Evolutionary conservation across 495 filamentous ascomycete genomes (phyloP).

Genomic region (Thermothielavioides terrestris): DNA sequence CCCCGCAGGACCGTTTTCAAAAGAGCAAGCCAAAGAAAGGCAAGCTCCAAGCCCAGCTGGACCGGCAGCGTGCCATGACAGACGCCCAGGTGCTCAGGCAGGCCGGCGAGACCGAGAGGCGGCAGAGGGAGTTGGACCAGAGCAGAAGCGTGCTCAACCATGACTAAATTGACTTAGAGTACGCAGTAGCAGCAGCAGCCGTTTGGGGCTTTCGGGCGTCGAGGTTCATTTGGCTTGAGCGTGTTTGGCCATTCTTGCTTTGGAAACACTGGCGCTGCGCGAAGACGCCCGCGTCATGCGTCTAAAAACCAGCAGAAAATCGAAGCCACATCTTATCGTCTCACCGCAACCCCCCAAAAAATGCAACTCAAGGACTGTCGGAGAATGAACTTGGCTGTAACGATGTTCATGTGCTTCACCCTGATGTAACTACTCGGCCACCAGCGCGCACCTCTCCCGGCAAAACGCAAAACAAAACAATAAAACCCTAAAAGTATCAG

Average conservation of each 20-base stretch:
- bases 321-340: too few relatives aligned
- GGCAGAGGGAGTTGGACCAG: slow-evolving; percentile 50
- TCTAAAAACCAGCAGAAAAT: too few relatives aligned
- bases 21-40: slow-evolving; percentile 42
- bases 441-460: not conserved
- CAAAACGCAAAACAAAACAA: not conserved
- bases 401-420: not conserved
- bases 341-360: too few relatives aligned
- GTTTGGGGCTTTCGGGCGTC: too few relatives aligned
- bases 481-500: slow-evolving; percentile 28
- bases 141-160: slow-evolving; percentile 42
- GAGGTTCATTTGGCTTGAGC: too few relatives aligned
- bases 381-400: too few relatives aligned
- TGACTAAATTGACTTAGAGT: too few relatives aligned
- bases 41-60: slow-evolving; percentile 38
- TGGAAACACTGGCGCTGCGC: too few relatives aligned
- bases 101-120: slow-evolving; percentile 47
- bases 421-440: not conserved
- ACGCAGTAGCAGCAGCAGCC: too few relatives aligned
- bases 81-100: slow-evolving; percentile 49
- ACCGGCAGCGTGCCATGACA: slow-evolving; percentile 54
- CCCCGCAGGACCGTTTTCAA: slow-evolving; percentile 37
- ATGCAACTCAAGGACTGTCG: too few relatives aligned
- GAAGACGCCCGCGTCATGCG: too few relatives aligned
- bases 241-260: too few relatives aligned